These are phyloP conservation scores for Epichloe brachyelytri DNA, from an alignment of 2,329 filamentous ascomycete species.

Conservation along the genomic window DNA sequence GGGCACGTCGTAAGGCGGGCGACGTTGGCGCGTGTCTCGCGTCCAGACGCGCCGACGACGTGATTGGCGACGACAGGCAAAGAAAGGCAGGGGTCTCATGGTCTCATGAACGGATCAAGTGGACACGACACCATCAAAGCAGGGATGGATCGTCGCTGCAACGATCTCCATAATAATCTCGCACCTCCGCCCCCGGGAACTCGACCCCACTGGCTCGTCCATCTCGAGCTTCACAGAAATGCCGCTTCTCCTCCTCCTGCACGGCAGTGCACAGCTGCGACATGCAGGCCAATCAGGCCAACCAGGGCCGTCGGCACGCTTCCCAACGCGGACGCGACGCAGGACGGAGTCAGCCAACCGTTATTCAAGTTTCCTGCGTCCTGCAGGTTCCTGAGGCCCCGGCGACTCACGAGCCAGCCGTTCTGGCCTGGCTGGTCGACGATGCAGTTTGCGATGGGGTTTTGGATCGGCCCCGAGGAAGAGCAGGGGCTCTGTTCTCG, in stretches of 20 bases:
- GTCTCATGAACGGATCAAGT: too few species aligned
- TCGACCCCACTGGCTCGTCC: slow-evolving; percentile 2
- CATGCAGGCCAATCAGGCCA: slow-evolving; percentile 1
- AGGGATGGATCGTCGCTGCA: neutral
- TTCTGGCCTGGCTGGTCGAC: neutral
- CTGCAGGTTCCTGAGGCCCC: neutral
- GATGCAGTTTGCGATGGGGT: neutral
- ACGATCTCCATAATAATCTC: neutral
- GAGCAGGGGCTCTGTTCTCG: neutral
- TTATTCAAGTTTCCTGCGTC: neutral
- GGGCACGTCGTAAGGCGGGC: neutral
- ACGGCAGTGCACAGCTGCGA: slow-evolving; percentile 1
- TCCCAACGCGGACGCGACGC: slow-evolving; percentile 10
- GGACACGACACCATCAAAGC: too few species aligned
- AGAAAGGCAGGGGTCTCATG: too few species aligned
- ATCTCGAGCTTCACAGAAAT: neutral
- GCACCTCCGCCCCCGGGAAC: neutral
- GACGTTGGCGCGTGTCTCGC: neutral
- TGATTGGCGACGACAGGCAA: neutral
- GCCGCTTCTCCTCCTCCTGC: neutral
- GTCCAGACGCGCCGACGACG: neutral
- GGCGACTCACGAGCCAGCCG: neutral
- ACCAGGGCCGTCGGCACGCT: slow-evolving; percentile 7
- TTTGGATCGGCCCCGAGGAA: neutral
- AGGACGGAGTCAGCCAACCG: neutral